A percentile compares a stretch with the other conserved stretches of the same genome.
Evolutionary conservation across 352 stramenopile species (phyloP).

Genomic region (Phytophthora foliorum): DNA sequence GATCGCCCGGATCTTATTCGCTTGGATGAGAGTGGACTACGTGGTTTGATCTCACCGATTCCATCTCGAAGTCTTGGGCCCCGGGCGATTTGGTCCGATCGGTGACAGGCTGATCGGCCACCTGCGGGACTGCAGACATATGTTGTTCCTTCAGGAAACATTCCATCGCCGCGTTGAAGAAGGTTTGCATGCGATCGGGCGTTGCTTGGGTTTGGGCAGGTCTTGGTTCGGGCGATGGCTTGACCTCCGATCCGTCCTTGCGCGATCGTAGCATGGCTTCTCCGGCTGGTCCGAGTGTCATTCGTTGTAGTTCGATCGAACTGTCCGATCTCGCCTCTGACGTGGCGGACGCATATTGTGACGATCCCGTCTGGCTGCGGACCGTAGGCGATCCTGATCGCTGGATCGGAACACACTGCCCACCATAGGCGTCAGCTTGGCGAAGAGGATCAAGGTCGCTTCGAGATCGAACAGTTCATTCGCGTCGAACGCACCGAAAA

Average conservation of each 20-base stretch:
- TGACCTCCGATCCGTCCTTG: neutral
- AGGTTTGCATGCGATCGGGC: neutral
- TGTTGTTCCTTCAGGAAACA: neutral
- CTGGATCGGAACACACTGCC: no score
- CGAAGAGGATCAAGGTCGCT: no score
- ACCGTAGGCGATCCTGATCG: no score
- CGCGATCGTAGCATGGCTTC: neutral
- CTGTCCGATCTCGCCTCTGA: no score
- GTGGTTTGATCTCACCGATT: neutral
- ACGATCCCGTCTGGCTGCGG: no score
- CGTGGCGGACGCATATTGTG: neutral
- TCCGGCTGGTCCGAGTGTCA: neutral
- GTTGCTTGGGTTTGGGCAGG: no score
- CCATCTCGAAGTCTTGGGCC: constrained; percentile 2
- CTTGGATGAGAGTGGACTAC: neutral
- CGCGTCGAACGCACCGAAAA: no score
- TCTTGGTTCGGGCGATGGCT: no score
- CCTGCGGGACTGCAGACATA: neutral
- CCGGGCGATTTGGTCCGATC: neutral
- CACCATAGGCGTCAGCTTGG: no score
- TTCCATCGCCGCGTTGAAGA: neutral
- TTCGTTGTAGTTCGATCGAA: neutral
- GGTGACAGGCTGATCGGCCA: no score
- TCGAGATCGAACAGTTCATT: no score
- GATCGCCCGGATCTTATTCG: neutral